These are phyloP conservation scores for Hypoxylon fuscum DNA, from an alignment of 495 filamentous ascomycete genomes.

Conservation along the genomic window DNA sequence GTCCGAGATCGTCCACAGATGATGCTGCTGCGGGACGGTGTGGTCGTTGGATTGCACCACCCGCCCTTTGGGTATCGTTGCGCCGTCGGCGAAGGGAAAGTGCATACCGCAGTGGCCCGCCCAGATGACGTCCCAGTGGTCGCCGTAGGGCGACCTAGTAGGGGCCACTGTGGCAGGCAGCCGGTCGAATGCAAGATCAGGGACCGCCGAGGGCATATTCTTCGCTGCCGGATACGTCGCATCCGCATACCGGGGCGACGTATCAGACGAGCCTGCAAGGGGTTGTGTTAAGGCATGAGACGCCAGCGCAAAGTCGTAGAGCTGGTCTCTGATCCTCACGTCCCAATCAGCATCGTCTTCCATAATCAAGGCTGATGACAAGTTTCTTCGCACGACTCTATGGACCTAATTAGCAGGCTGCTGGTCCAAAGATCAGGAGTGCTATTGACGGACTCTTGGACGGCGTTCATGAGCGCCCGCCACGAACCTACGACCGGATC, in stretches of 20 bases:
- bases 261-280: constrained; percentile 11
- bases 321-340: constrained; percentile 58
- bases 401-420: constrained; percentile 3
- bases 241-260: constrained; percentile 28
- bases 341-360: constrained; percentile 71
- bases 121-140: constrained; percentile 68
- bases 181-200: constrained; percentile 31
- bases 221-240: constrained; percentile 27
- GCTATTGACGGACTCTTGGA: constrained; percentile 36
- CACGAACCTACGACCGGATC: constrained; percentile 36
- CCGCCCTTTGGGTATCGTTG: constrained; percentile 35
- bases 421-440: too few species aligned
- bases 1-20: constrained; percentile 44
- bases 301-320: constrained; percentile 57
- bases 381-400: constrained; percentile 55
- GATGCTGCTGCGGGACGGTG: constrained; percentile 42
- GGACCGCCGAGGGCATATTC: constrained; percentile 10
- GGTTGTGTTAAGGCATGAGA: constrained; percentile 47
- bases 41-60: constrained; percentile 35
- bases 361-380: constrained; percentile 61
- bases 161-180: constrained; percentile 43
- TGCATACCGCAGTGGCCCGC: constrained; percentile 59
- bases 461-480: constrained; percentile 43
- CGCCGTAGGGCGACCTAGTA: constrained; percentile 62
- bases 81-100: constrained; percentile 35